phyloP scores from a whole-genome alignment of 768 basidiomycete genomes.

The Cyclocybe aegerita region DNA sequence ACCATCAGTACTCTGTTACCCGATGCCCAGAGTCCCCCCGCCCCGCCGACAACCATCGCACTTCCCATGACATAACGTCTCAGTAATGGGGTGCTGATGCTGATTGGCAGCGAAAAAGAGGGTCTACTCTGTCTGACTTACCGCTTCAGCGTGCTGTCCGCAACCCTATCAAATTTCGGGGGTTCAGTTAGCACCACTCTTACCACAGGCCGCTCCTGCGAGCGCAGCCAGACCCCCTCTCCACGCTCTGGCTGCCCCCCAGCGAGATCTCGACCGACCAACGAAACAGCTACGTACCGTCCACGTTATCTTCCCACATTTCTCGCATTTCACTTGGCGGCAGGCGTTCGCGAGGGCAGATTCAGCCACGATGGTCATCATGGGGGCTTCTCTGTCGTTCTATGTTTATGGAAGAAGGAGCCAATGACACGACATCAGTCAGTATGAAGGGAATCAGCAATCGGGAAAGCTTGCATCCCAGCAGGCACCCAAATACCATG shows the following conservation, averaged over 20 bases:
- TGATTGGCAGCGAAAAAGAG: conserved; percentile 6
- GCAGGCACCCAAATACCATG: no score
- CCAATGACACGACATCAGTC: not conserved
- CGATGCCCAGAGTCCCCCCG: not conserved
- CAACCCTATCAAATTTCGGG: conserved; percentile 55
- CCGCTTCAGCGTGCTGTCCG: conserved; percentile 62
- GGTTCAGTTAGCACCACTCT: conserved; percentile 4
- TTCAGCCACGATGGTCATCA: conserved; percentile 15
- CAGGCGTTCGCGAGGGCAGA: conserved; percentile 50
- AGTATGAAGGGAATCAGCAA: not conserved
- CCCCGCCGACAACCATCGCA: not conserved
- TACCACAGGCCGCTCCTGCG: conserved; percentile 2
- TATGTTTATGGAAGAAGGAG: not conserved
- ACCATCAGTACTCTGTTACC: not conserved
- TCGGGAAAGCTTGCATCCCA: no score
- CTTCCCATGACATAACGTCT: not conserved
- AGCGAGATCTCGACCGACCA: conserved; percentile 2
- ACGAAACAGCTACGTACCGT: conserved; percentile 41
- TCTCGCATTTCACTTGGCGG: conserved; percentile 53
- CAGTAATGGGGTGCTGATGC: not conserved
- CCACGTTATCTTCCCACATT: conserved; percentile 74
- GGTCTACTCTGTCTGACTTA: conserved; percentile 31
- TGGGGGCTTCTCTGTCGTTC: conserved; percentile 8
- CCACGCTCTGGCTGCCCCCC: no score
- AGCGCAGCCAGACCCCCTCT: not conserved